These are phyloP conservation scores for Penstemon newberryi DNA, from an alignment of 257 asterid species.

Conservation along the genomic window DNA sequence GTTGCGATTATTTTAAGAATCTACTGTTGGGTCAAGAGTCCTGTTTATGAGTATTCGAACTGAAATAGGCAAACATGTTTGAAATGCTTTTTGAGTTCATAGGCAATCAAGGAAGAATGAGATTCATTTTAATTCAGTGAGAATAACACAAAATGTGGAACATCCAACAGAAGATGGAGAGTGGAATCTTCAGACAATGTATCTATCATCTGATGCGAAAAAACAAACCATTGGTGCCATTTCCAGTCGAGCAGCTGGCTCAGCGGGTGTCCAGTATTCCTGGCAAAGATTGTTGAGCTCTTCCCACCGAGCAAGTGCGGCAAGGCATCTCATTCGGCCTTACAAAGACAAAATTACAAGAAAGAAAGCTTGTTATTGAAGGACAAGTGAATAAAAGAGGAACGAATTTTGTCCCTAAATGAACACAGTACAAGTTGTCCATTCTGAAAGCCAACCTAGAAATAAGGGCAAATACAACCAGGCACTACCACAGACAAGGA, in stretches of 20 bases:
- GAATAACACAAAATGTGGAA: constrained; percentile 10
- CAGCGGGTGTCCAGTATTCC: constrained; percentile 99
- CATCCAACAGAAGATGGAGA: constrained; percentile 11
- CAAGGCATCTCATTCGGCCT: constrained; percentile 99
- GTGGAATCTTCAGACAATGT: neutral
- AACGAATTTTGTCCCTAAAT: too few relatives aligned
- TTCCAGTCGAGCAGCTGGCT: constrained; percentile 95
- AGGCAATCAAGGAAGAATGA: constrained; percentile 22
- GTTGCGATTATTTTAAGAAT: neutral
- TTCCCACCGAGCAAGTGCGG: constrained; percentile 99
- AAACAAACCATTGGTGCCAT: constrained; percentile 96
- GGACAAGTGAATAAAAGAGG: too few relatives aligned
- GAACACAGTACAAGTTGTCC: neutral
- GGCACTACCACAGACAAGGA: too few relatives aligned
- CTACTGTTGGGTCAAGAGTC: constrained; percentile 10
- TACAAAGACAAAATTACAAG: constrained; percentile 24
- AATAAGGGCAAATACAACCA: too few relatives aligned
- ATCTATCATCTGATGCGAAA: constrained; percentile 3
- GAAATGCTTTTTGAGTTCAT: constrained; percentile 15
- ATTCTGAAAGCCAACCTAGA: neutral
- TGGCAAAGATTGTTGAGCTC: constrained; percentile 97
- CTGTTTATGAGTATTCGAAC: neutral
- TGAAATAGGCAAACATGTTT: constrained; percentile 1
- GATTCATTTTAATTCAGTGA: constrained; percentile 11
- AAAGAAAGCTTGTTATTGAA: neutral